These are phyloP conservation scores for Fusarium miscanthi DNA, from an alignment of 2,329 filamentous ascomycete species.

Conservation along the genomic window DNA sequence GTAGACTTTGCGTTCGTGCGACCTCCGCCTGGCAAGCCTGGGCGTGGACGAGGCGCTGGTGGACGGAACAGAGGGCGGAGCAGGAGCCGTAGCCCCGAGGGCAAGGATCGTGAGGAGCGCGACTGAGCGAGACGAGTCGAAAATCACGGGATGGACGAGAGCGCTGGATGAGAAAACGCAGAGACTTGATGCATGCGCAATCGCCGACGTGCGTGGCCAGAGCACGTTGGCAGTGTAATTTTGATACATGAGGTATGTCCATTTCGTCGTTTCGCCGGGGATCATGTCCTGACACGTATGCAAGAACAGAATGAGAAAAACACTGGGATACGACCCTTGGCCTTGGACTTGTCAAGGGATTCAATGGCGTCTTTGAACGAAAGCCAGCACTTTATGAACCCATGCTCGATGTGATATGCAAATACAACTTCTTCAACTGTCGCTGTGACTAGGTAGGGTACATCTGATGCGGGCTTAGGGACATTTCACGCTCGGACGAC, in stretches of 20 bases:
- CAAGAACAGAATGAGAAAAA: conserved; percentile 23
- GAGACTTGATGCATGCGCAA: background rate
- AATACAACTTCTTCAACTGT: background rate
- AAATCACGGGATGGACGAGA: background rate
- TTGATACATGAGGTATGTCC: conserved; percentile 43
- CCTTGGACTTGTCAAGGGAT: background rate
- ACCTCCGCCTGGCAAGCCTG: conserved; percentile 70
- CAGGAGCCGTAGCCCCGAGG: conserved; percentile 61
- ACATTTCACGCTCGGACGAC: background rate
- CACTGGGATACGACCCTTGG: background rate
- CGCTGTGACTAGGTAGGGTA: background rate
- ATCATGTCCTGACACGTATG: background rate
- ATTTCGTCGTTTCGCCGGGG: background rate
- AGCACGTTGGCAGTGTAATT: conserved; percentile 46
- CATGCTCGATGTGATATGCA: conserved; percentile 2
- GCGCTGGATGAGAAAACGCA: background rate
- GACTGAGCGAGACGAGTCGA: conserved; percentile 34
- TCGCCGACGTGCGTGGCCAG: conserved; percentile 43
- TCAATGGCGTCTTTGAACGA: background rate
- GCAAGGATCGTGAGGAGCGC: conserved; percentile 52
- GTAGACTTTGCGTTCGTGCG: conserved; percentile 90
- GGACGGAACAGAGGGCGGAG: conserved; percentile 59
- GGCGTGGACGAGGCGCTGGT: conserved; percentile 53
- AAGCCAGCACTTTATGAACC: background rate
- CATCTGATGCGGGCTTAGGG: background rate